Base-by-base conservation (phyloP, 116 monocot genomes). In the Thalassia testudinum region DNA sequence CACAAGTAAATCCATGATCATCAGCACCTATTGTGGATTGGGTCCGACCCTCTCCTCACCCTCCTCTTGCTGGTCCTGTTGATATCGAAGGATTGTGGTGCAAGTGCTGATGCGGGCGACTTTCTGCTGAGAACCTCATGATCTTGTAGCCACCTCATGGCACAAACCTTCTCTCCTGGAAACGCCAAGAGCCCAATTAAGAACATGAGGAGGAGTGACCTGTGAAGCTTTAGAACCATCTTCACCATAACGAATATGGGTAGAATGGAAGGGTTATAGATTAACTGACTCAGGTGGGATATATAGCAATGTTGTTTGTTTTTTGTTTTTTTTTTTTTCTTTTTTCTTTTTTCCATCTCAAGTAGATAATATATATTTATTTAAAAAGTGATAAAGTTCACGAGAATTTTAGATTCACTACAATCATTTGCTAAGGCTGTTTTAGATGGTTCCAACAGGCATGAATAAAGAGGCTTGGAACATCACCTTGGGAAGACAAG, bases 21-120 rank as follows among this genome's bases (percentile, higher is more conserved):
- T 83, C 72, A 83, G 70, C 88, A 76, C 51, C 76, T 70, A 55
- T 95, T 95, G 62, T 95, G 93, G 60, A 95, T 95, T 22, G 93
- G 93, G 60, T 95, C 81, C 1, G 93, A 95, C 28, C 93, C 93
- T 70, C 93, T 65, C 70, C 84, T 72, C 58, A 95, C 84, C 52
- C 74, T 69, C 54, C 93, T 62, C 59, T 95, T 87, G 76, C 88
- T 84, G 19, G 60, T 68, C 25, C 56, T 26, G 47, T 67, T 64
- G 17, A 63, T 75, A 58, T 83, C 78, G 26, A 69, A 73, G 4
- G 58, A 21, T 0, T 58, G 53, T 2, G 76, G 59, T n/a, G 63
- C 64, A 20, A 63, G 60, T 38, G 75, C 69, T 52, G 29, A 11
- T 52, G 69, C 40, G 11, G 52, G 69, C 50, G 49, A 52, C 57